Evolutionary conservation across 225 moss, liverwort and hornwort species (phyloP).

Genomic region (Neckera pumila): DNA sequence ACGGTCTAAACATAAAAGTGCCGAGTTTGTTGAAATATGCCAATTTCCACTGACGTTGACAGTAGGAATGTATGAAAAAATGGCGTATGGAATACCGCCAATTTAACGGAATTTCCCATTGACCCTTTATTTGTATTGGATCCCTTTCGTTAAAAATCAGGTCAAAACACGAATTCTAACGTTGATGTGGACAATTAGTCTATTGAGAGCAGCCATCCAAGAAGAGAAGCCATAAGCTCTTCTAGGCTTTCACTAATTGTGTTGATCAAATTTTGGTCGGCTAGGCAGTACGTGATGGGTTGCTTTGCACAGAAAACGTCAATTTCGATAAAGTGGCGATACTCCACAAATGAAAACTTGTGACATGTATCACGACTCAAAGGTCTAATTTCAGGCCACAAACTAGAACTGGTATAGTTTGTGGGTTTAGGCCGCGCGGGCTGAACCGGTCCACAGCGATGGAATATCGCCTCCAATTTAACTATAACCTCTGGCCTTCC

Average conservation of each 20-base stretch:
- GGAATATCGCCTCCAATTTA: neutral
- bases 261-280: neutral
- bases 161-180: neutral
- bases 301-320: neutral
- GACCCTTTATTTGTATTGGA: neutral
- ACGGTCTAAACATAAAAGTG: no score
- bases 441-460: neutral
- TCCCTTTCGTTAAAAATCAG: no score
- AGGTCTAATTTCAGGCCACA: neutral
- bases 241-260: neutral
- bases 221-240: neutral
- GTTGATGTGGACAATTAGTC: no score
- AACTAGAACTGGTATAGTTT: neutral
- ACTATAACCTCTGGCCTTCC: neutral
- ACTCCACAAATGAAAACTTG: neutral
- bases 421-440: neutral
- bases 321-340: neutral
- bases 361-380: neutral
- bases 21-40: no score
- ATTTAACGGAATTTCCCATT: no score
- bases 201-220: neutral
- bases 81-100: no score
- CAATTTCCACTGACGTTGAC: no score
- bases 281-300: neutral
- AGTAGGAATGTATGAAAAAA: no score